phyloP scores from a whole-genome alignment of 2,329 filamentous ascomycete species.

The Aspergillus arachidicola region DNA sequence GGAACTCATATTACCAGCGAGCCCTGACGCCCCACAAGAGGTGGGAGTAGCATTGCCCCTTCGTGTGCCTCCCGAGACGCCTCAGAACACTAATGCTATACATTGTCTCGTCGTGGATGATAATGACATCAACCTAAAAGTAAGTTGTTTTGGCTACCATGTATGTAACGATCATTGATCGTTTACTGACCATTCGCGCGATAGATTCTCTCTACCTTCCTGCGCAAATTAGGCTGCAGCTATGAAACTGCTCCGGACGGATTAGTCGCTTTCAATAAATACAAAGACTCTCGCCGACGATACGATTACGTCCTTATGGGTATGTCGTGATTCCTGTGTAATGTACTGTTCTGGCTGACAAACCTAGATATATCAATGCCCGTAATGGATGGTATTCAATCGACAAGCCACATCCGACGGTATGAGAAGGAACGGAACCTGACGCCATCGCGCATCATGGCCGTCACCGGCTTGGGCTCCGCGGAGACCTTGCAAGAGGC shows the following conservation, averaged over 20 bases:
- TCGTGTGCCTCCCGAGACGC: conserved; percentile 1
- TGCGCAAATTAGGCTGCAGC: conserved; percentile 39
- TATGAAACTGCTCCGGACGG: conserved; percentile 44
- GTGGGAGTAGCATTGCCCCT: conserved; percentile 11
- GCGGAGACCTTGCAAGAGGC: conserved; percentile 34
- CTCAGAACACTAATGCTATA: background rate
- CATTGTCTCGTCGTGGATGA: conserved; percentile 46
- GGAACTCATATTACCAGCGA: background rate
- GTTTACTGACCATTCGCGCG: background rate
- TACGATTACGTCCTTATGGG: conserved; percentile 42
- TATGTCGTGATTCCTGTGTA: conserved; percentile 12
- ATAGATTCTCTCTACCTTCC: conserved; percentile 40
- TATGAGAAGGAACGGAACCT: conserved; percentile 31
- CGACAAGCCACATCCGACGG: conserved; percentile 44
- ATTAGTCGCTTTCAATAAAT: conserved; percentile 40
- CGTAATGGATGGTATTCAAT: conserved; percentile 47
- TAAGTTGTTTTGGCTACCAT: background rate
- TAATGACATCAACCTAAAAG: conserved; percentile 45
- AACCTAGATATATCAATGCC: conserved; percentile 48
- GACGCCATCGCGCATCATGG: conserved; percentile 30
- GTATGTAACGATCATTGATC: background rate
- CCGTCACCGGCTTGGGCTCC: conserved; percentile 35
- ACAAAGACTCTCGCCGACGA: conserved; percentile 26
- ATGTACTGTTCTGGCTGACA: background rate
- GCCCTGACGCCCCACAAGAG: background rate